Conservation (phyloP, 2,329 filamentous ascomycete species). For the Paraphoma chrysanthemicola region DNA sequence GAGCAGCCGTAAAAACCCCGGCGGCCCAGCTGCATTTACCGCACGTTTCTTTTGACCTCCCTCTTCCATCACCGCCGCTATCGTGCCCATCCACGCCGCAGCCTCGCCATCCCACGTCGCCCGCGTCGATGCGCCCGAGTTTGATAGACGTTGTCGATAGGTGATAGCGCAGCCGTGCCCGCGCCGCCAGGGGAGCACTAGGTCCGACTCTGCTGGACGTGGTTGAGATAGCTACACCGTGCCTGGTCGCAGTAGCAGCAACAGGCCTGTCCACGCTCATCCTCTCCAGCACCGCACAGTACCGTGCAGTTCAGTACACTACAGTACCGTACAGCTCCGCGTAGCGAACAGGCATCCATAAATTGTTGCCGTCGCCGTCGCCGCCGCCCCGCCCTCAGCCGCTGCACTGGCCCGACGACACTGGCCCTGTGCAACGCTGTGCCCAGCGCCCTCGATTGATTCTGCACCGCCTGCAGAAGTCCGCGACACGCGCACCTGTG, state of each 20-base stretch:
- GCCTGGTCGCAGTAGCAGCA: neutral
- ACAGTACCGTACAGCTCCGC: too few relatives aligned
- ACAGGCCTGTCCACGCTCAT: too few relatives aligned
- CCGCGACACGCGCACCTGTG: conserved; percentile 35
- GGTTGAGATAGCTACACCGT: too few relatives aligned
- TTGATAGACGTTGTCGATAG: conserved; percentile 24
- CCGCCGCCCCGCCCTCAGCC: conserved; percentile 3
- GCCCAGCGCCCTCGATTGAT: conserved; percentile 27
- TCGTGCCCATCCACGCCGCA: conserved; percentile 7
- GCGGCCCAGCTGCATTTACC: conserved; percentile 23
- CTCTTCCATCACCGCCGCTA: conserved; percentile 17
- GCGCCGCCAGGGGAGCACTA: neutral
- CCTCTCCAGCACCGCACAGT: too few relatives aligned
- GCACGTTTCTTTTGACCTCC: conserved; percentile 32
- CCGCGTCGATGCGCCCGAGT: conserved; percentile 30
- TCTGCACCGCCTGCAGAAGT: conserved; percentile 32
- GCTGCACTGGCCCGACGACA: neutral
- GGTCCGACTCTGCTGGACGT: too few relatives aligned
- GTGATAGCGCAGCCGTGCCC: conserved; percentile 11
- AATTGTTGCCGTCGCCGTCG: neutral
- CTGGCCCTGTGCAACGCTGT: conserved; percentile 29
- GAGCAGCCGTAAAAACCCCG: conserved; percentile 28
- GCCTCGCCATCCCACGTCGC: conserved; percentile 25
- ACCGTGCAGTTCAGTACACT: too few relatives aligned
- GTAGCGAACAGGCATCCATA: too few relatives aligned